phyloP scores from a whole-genome alignment of 306 rosid species.

The Dryas octopetala region DNA sequence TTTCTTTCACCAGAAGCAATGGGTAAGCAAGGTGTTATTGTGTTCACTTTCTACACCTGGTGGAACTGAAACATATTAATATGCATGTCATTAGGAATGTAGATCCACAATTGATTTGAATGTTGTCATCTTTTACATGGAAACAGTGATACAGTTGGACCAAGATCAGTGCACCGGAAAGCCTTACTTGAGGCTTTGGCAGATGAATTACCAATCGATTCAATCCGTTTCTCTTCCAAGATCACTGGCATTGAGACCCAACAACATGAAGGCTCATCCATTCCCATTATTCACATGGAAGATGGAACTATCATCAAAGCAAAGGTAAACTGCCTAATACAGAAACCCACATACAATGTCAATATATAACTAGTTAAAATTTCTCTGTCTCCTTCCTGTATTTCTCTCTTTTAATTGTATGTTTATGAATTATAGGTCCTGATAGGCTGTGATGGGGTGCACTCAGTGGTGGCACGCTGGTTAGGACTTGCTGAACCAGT shows the following conservation, averaged over 20 bases:
- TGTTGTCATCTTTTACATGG: no score
- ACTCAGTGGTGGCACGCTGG: conserved; percentile 20
- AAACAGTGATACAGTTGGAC: background rate
- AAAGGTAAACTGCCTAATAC: conserved; percentile 1
- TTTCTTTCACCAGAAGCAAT: no score
- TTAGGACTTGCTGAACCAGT: conserved; percentile 16
- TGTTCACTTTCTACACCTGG: no score
- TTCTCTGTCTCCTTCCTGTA: background rate
- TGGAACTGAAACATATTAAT: no score
- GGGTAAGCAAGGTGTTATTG: no score
- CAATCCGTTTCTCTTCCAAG: conserved; percentile 24
- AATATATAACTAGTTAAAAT: background rate
- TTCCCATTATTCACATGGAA: conserved; percentile 19
- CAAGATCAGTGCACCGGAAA: conserved; percentile 20
- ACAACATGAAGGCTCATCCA: conserved; percentile 9
- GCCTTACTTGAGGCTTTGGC: conserved; percentile 21
- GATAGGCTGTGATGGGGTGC: conserved; percentile 29
- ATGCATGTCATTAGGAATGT: no score
- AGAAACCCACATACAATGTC: background rate
- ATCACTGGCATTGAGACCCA: conserved; percentile 2
- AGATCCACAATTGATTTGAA: no score
- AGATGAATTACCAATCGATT: conserved; percentile 13
- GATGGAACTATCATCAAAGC: conserved; percentile 23
- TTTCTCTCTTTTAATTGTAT: background rate
- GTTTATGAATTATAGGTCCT: background rate